phyloP scores from a whole-genome alignment of 2,329 filamentous ascomycete genomes.

The Cadophora luteo-olivacea region DNA sequence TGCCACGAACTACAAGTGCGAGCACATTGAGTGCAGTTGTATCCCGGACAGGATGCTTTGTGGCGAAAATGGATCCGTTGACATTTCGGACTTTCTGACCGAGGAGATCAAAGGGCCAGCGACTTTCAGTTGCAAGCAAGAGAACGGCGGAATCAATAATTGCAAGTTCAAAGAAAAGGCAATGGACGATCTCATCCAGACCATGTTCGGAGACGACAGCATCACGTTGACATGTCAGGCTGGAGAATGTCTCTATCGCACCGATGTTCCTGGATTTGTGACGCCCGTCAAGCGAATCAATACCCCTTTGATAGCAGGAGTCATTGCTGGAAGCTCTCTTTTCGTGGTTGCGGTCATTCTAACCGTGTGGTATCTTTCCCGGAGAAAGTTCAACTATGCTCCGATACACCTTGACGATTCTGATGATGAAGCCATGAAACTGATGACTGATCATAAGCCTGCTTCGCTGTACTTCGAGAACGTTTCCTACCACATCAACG shows the following conservation, averaged over 20 bases:
- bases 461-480: constrained; percentile 88
- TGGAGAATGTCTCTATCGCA: constrained; percentile 92
- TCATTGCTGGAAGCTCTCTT: constrained; percentile 85
- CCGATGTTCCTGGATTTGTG: constrained; percentile 89
- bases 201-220: constrained; percentile 88
- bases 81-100: constrained; percentile 87
- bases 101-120: constrained; percentile 87
- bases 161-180: constrained; percentile 90
- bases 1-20: constrained; percentile 83
- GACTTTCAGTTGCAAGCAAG: constrained; percentile 75
- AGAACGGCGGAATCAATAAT: constrained; percentile 65
- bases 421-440: constrained; percentile 83
- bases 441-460: constrained; percentile 91
- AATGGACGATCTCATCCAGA: constrained; percentile 89
- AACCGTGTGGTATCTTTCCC: constrained; percentile 84
- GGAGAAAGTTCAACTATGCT: constrained; percentile 73
- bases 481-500: constrained; percentile 85
- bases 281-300: constrained; percentile 94
- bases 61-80: constrained; percentile 87
- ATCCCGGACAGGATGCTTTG: constrained; percentile 93
- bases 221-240: constrained; percentile 83
- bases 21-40: constrained; percentile 85
- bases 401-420: constrained; percentile 86
- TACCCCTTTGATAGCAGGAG: constrained; percentile 90
- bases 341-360: constrained; percentile 90